Evolutionary conservation across 2,329 filamentous ascomycete genomes (phyloP), one percentile per base, ranked within the genome.

Genomic region (Cryphonectria radicalis): DNA sequence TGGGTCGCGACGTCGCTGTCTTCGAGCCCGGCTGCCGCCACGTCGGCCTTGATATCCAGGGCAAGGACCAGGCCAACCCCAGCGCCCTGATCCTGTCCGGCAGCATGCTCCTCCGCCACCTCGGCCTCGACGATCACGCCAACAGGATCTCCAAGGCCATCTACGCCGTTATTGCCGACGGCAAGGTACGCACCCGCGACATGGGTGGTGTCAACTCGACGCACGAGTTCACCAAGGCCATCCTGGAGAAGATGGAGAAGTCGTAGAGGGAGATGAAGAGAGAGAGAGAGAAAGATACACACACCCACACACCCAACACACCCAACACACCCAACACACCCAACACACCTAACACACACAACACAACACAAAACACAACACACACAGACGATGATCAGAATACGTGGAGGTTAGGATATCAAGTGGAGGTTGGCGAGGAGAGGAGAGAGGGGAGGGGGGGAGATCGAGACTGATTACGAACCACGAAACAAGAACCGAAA

Each of bases 1-100:
- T 99, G 95, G 96, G 96, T 80, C 93, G 96, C 77, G 95, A 99
- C 76, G 94, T 98, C 70, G 96, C 96, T 77, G 94, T 99, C 76
- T 99, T 99, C 84, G 96, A 99, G 89, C 96, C 96, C 73, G 96
- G 96, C 76, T 99, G 96, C 91, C 92, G 96, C 85, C 96, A 99
- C 89, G 96, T 99, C 81, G 96, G 96, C 85, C 92, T 99, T 66
- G 96, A 99, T 83, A 99, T 99, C 87, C 95, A 98, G 91, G 96
- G 96, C 87, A 98, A 98, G 89, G 95, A 98, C 85, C 94, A 98
- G 87, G 96, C 96, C 76, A 99, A 99, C 89, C 96, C 96, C 68
- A 98, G 94, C 70, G 96, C 96, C 75, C 88, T 99, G 87, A 90
- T 99, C 77, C 92, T 99, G 75, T 97, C 94, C 72, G 94, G 94